Base-by-base conservation (phyloP, 495 filamentous ascomycete species). In the Penicillium silybi region DNA sequence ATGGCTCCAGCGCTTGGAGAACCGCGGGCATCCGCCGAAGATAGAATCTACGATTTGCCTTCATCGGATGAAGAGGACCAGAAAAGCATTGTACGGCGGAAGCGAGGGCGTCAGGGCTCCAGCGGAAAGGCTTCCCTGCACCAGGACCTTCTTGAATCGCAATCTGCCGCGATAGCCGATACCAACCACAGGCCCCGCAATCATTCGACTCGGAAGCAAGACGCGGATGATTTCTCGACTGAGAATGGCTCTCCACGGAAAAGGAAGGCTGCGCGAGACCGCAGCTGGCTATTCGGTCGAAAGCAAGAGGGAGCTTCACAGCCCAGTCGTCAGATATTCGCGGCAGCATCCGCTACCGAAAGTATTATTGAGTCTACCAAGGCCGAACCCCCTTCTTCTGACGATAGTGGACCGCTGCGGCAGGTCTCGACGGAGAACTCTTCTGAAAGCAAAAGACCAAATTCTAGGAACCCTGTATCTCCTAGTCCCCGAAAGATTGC, bases 51-150 rank as follows among this genome's bases (percentile, higher is more conserved):
- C 50, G 68, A 72, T 25, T 43, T 76, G 16, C 70, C 71, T 5
- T 67, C 70, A 9, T 74, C 72, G 40, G 65, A 69, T 23, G 71
- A 75, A 15, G 72, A 71, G 37, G 45, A 34, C 8, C 20, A 42
- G 4, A 38, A 22, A 22, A 19, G 17, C 11, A 50, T 47, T 13
- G 5, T 44, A 3, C 50, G 26, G 25, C 45, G 54, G 22, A 65
- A 65, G 37, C 57, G 62, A 48, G 48, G 55, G 38, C 48, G 53
- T 29, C 35, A 42, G 39, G 56, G 42, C 22, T 37, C 39, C 6
- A 44, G 57, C 34, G 35, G 10, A 37, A 42, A 32, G 10, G 39
- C 39, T 4, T 7, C 7, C 13, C 17, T 26, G 19, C 41, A 22
- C 4, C 32, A 34, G 20, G 7, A 26, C 27, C 4, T 13, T 9